Conservation (phyloP, 257 asterid species). For the Solanum dulcamara region DNA sequence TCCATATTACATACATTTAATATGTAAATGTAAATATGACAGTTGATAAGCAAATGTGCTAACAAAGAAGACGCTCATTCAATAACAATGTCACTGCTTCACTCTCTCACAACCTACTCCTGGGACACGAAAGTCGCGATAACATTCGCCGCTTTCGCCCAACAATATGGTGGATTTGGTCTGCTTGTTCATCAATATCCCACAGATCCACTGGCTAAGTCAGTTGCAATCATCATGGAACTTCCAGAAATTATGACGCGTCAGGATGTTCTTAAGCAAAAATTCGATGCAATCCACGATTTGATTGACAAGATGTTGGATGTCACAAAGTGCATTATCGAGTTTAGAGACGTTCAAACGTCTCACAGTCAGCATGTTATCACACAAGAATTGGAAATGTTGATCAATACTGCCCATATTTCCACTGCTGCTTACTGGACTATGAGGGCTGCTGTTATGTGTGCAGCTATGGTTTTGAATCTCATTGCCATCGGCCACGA, state of each 20-base stretch:
- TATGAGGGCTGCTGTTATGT: conserved; percentile 51
- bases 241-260: conserved; percentile 27
- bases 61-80: conserved; percentile 22
- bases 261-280: conserved; percentile 6
- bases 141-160: conserved; percentile 26
- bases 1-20: too few relatives aligned
- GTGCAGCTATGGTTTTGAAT: conserved; percentile 43
- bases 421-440: conserved; percentile 69
- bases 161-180: conserved; percentile 29
- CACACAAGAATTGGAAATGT: conserved; percentile 11
- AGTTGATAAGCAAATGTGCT: conserved; percentile 23
- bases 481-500: conserved; percentile 68
- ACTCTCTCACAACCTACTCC: conserved; percentile 18
- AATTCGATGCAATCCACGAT: conserved; percentile 13
- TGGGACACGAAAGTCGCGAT: conserved; percentile 36
- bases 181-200: conserved; percentile 21
- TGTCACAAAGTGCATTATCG: conserved; percentile 15
- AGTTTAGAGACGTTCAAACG: conserved; percentile 16
- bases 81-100: conserved; percentile 17
- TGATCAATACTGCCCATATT: conserved; percentile 16
- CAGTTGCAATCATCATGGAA: conserved; percentile 23
- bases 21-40: neutral
- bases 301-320: conserved; percentile 20
- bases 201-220: conserved; percentile 23
- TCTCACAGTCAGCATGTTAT: conserved; percentile 6